Conservation (phyloP, 2,329 filamentous ascomycete species). For the Fusarium sp. region DNA sequence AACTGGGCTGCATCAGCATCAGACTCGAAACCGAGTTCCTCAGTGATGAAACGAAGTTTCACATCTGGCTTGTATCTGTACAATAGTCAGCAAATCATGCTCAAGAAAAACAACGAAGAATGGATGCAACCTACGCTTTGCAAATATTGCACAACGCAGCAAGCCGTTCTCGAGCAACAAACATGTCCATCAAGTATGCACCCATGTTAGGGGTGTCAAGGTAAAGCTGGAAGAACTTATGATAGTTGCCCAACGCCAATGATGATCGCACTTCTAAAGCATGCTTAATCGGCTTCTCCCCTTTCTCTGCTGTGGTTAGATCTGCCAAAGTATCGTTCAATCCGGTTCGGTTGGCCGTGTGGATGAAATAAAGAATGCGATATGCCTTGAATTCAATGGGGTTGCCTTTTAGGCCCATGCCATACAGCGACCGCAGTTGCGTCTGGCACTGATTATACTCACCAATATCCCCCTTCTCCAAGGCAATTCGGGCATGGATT, state of each 20-base stretch:
- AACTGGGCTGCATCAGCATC: slow-evolving; percentile 92
- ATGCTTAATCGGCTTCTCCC: slow-evolving; percentile 85
- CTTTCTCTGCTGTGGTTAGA: slow-evolving; percentile 98
- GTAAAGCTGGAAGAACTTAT: slow-evolving; percentile 97
- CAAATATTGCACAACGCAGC: slow-evolving; percentile 91
- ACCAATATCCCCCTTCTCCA: slow-evolving; percentile 99
- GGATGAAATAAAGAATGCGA: slow-evolving; percentile 99
- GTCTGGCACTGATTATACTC: slow-evolving; percentile 99
- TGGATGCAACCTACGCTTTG: slow-evolving; percentile 79
- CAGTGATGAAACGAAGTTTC: slow-evolving; percentile 89
- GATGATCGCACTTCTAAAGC: slow-evolving; percentile 91
- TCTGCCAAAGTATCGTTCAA: slow-evolving; percentile 98
- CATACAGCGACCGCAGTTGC: slow-evolving; percentile 91
- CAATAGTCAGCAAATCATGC: slow-evolving; percentile 55
- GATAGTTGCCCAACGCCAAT: slow-evolving; percentile 93
- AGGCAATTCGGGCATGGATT: slow-evolving; percentile 94
- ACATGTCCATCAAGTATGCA: slow-evolving; percentile 99
- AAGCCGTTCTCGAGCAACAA: slow-evolving; percentile 92
- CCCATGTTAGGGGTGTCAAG: slow-evolving; percentile 96
- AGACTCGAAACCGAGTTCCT: slow-evolving; percentile 95
- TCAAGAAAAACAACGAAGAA: neutral
- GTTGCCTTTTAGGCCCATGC: slow-evolving; percentile 86
- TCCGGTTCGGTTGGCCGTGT: slow-evolving; percentile 97
- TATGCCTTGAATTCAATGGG: slow-evolving; percentile 98
- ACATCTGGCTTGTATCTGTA: slow-evolving; percentile 90